Evolutionary conservation across 2,329 filamentous ascomycete genomes (phyloP), one percentile per base, ranked within the genome.

Genomic region (Ophiostoma fasciatum): DNA sequence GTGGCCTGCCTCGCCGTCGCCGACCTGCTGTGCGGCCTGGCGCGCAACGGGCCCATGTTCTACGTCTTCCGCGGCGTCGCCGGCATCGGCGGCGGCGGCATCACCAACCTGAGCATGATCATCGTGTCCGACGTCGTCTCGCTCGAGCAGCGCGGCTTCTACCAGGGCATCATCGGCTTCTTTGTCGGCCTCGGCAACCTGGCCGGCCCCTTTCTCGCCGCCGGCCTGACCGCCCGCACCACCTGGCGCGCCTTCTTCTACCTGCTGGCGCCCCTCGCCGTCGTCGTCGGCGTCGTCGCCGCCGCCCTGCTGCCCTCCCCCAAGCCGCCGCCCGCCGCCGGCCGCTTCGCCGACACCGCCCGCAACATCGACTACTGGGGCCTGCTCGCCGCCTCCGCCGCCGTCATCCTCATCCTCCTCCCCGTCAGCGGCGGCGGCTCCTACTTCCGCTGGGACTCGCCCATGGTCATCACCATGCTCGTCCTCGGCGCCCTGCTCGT

Each of bases 61-160:
- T 78, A 76, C 51, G 58, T 68, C 15, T 77, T 75, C 47, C 62
- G 74, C 25, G 74, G 61, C 4, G 46, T 75, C 15, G 65, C 72
- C 9, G 74, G 74, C 36, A 57, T 78, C n/a, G 73, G 69, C 9
- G 67, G 66, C 29, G 74, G 74, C 2, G 74, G 74, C 9, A 65
- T 78, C 32, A 64, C 61, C 20, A 70, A 66, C 17, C 51, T 76
- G 31, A 58, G 64, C 5, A 74, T 74, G 65, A 74, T 77, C 45
- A 73, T 76, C 35, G 64, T 75, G 2, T 68, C 62, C 7, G 72
- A 77, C 48, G 56, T 76, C 7, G 68, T 74, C 1, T 69, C 68
- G 0, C 55, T 76, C 4, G 60, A 71, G 46, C 62, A 73, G 44
- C 58, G 72, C 43, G 72, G 72, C 21, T 73, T 70, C 45, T 71